Evolutionary conservation across 768 basidiomycete genomes (phyloP), one percentile per base, ranked within the genome.

Genomic region (Naganishia friedmannii): DNA sequence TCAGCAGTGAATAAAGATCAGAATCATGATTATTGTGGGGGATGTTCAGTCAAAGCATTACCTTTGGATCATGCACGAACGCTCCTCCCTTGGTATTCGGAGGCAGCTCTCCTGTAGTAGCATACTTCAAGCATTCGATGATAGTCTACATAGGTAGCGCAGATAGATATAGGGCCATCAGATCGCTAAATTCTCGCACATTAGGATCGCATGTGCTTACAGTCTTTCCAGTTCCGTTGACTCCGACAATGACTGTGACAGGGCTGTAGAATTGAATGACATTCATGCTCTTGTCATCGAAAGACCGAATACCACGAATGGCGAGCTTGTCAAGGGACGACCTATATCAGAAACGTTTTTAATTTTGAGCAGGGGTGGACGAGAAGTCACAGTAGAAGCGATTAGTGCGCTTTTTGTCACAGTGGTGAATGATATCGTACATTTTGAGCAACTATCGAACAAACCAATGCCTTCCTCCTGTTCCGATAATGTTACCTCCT

Each of bases 41-140:
- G 17, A 23, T 77, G 45, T 19, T 77, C 80, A 10, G n/a, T 23
- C 4, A 42, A 13, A 6, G 21, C 7, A 19, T 45, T 28, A 63
- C 60, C 72, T 96, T 96, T 1, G 96, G 96, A 82, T 99, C 96
- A 80, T 99, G 96, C 3, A 99, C 83, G 82, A 98, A 99, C 0
- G 96, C 96, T n/a, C 95, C 96, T 37, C 95, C 95, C 71, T 93
- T 92, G 28, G 94, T 92, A 77, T 95, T 95, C 0, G 96, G 92
- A 0, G 96, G 96, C 75, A 98, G 90, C 80, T 98, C 95, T 32
- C 96, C 96, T 0, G 96, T 99, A 0, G 96, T 96, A 13, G 92
- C 93, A 79, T 99, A 99, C 84, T 98, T 98, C 81, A 99, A 86
- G 82, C 95, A 98, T 85, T 99, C 96, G 81, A 99, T 98, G 78